Conservation (phyloP, 2,329 filamentous ascomycete genomes). For the Ceratocystis lukuohia region DNA sequence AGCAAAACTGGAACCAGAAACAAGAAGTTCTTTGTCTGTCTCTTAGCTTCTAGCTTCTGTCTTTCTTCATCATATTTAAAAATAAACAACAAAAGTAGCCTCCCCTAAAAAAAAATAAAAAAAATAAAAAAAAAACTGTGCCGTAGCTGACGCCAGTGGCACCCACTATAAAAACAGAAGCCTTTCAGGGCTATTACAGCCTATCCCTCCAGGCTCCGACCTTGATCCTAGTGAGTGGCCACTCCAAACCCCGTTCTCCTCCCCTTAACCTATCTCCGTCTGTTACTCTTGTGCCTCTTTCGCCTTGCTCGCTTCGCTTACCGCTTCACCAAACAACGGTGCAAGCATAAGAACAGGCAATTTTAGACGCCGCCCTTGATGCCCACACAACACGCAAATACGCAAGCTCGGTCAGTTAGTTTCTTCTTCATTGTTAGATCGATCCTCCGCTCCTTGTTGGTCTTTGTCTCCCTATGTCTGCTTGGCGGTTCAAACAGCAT, state of each 20-base stretch:
- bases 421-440: background rate
- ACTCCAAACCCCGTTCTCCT: too few relatives aligned
- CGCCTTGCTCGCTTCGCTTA: background rate
- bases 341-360: background rate
- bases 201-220: background rate
- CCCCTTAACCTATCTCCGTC: too few relatives aligned
- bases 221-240: background rate
- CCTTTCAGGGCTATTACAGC: background rate
- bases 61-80: too few relatives aligned
- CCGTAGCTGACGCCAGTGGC: background rate
- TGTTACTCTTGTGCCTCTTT: background rate
- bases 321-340: background rate
- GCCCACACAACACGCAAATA: background rate
- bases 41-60: too few relatives aligned
- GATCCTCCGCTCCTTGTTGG: background rate
- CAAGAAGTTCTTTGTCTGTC: too few relatives aligned
- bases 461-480: too few relatives aligned
- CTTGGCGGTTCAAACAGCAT: too few relatives aligned
- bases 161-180: background rate
- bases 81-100: too few relatives aligned
- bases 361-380: background rate
- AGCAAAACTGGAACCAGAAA: too few relatives aligned
- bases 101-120: constrained; percentile 24
- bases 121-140: background rate
- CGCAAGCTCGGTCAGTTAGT: background rate